Base-by-base conservation (phyloP, 495 filamentous ascomycete species). In the Lasiosphaeria miniovina region DNA sequence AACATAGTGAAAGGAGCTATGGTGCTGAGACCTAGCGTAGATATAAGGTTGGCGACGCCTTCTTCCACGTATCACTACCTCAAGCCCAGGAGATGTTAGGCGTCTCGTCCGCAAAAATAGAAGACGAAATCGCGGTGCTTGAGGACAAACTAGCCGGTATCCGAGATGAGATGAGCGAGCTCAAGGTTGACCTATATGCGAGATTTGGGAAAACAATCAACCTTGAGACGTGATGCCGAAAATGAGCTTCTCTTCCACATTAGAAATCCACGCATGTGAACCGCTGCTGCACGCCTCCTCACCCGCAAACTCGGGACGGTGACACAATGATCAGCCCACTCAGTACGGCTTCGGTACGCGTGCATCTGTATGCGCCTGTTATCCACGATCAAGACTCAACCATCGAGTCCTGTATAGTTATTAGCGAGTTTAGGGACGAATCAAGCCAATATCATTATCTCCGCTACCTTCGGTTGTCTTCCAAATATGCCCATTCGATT, bases 151-250 rank as follows among this genome's bases (percentile, higher is more conserved):
- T 98, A 34, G 75, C 82, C 50, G 81, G 76, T 7, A 77, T 93
- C 41, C 84, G 86, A n/a, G 91, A 93, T 49, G 89, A 95, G 65
- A 89, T 96, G 90, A 80, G 84, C 59, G 78, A 87, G 69, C 76
- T 98, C 57, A 98, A 98, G 80, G 87, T 93, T 41, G 84, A 88
- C 54, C 75, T 98, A 61, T 98, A 98, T 75, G 93, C 90, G 36
- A 85, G 96, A 55, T 97, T 98, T 76, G 93, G 93, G 10, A 83
- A 87, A 64, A 94, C 90, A 68, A 97, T 98, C 78, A 98, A 98
- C 70, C 75, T 98, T 64, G 93, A 98, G 74, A 90, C 88, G 64
- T 97, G 78, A 84, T 50, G 54, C 35, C 57, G 56, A 4, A 49
- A 54, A 11, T 36, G 33, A 12, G 33, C 43, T 46, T 46, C 43